Percentiles rank a stretch among this genome's conserved stretches.
These are phyloP conservation scores for Datura wrightii DNA, from an alignment of 257 asterid species.

Conservation along the genomic window DNA sequence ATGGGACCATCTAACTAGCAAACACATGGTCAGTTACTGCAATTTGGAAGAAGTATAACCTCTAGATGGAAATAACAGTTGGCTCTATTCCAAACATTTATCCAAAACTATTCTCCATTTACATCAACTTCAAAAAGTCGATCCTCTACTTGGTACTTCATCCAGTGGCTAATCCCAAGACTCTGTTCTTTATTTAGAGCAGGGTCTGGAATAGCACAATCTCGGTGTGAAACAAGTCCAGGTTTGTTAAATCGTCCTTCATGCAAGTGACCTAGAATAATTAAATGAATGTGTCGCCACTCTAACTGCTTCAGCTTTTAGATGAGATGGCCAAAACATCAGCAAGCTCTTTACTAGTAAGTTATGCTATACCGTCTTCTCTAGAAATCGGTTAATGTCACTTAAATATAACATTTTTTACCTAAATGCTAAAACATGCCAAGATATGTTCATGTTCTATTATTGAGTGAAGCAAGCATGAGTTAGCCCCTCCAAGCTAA, in stretches of 20 bases:
- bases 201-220: too few relatives aligned
- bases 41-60: neutral
- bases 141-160: too few relatives aligned
- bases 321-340: neutral
- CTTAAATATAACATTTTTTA: neutral
- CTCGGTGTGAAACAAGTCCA: too few relatives aligned
- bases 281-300: too few relatives aligned
- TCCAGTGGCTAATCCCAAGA: too few relatives aligned
- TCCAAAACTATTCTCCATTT: neutral
- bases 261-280: too few relatives aligned
- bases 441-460: neutral
- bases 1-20: constrained; percentile 7
- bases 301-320: neutral
- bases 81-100: neutral
- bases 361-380: neutral
- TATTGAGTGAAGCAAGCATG: neutral
- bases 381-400: neutral
- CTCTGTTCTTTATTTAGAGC: too few relatives aligned
- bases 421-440: neutral
- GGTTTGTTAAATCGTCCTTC: too few relatives aligned
- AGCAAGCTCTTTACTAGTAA: neutral
- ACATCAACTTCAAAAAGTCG: too few relatives aligned
- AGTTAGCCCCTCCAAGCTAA: neutral
- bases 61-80: neutral
- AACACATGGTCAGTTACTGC: neutral